A percentile compares a stretch with the other conserved stretches of the same genome.
Conservation (phyloP, 495 filamentous ascomycete genomes). For the Podospora bellae-mahoneyi region DNA sequence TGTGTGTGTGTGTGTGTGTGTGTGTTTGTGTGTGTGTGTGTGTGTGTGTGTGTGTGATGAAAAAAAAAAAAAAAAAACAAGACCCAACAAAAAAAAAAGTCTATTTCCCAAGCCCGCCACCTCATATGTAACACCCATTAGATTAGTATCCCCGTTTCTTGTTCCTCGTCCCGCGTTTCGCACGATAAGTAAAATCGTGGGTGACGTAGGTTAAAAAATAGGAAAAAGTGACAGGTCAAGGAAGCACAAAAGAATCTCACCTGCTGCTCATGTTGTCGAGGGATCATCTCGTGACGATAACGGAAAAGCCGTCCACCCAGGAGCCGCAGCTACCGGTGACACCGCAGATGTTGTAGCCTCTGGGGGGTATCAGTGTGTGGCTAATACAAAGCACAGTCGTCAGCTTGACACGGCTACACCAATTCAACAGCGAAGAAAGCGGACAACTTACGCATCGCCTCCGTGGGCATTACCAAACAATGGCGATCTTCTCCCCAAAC, state of each 20-base stretch:
- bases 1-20: neutral
- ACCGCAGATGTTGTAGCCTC: slow-evolving; percentile 85
- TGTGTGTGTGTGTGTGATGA: no score
- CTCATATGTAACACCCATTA: slow-evolving; percentile 6
- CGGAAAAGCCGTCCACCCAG: slow-evolving; percentile 86
- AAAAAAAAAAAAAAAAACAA: neutral
- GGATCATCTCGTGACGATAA: slow-evolving; percentile 73
- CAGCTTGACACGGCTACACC: neutral
- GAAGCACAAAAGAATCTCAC: neutral
- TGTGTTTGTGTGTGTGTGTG: no score
- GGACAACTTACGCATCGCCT: slow-evolving; percentile 66
- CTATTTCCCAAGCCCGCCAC: neutral
- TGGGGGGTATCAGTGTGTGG: slow-evolving; percentile 82
- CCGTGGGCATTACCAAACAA: slow-evolving; percentile 79
- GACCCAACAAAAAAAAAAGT: neutral
- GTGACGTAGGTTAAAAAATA: neutral
- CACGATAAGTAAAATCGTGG: neutral
- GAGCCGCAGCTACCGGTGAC: slow-evolving; percentile 75
- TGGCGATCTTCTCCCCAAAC: slow-evolving; percentile 76
- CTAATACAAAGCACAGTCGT: slow-evolving; percentile 44
- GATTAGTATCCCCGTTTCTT: slow-evolving; percentile 4
- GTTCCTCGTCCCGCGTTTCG: neutral
- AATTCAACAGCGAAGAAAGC: neutral
- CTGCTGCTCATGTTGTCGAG: neutral
- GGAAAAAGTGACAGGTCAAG: neutral